These are phyloP conservation scores for Annona squamosa DNA, from an alignment of 164 flowering plant species.

Conservation along the genomic window DNA sequence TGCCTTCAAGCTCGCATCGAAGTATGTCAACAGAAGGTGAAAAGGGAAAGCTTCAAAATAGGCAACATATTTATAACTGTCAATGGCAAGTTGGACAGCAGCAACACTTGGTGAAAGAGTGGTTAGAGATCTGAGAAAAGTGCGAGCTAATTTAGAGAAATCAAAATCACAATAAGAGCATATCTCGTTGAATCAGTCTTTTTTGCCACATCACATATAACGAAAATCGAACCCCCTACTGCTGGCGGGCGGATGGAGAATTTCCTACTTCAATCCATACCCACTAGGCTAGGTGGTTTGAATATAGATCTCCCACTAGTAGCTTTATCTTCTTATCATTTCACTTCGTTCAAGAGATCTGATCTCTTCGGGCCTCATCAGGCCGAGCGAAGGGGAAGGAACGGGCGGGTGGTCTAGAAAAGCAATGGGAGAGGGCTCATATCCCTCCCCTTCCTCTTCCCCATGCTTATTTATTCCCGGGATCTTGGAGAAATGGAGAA, in stretches of 20 bases:
- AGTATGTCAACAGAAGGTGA: too few relatives aligned
- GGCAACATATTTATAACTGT: too few relatives aligned
- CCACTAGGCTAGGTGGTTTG: neutral
- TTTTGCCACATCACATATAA: neutral
- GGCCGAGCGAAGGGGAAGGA: slow-evolving; percentile 1
- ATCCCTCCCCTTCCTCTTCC: slow-evolving; percentile 7
- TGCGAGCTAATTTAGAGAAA: too few relatives aligned
- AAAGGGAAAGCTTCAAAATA: too few relatives aligned
- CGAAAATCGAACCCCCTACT: slow-evolving; percentile 2
- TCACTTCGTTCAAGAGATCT: slow-evolving; percentile 5
- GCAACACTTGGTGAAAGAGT: too few relatives aligned
- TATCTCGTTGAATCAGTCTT: too few relatives aligned
- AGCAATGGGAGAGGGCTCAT: slow-evolving; percentile 6
- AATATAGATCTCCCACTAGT: neutral
- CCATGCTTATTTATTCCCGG: slow-evolving; percentile 2
- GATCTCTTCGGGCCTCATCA: slow-evolving; percentile 4
- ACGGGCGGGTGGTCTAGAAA: neutral
- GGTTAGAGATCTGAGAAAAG: too few relatives aligned
- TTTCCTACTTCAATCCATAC: neutral
- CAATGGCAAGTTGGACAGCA: too few relatives aligned
- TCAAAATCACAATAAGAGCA: too few relatives aligned
- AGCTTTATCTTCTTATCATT: slow-evolving; percentile 1
- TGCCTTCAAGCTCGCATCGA: too few relatives aligned
- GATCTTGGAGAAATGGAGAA: neutral
- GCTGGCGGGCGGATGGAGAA: slow-evolving; percentile 1